A percentile compares a stretch with the other conserved stretches of the same genome.
Conservation (phyloP, 768 basidiomycete genomes). For the Lentinula edodes region DNA sequence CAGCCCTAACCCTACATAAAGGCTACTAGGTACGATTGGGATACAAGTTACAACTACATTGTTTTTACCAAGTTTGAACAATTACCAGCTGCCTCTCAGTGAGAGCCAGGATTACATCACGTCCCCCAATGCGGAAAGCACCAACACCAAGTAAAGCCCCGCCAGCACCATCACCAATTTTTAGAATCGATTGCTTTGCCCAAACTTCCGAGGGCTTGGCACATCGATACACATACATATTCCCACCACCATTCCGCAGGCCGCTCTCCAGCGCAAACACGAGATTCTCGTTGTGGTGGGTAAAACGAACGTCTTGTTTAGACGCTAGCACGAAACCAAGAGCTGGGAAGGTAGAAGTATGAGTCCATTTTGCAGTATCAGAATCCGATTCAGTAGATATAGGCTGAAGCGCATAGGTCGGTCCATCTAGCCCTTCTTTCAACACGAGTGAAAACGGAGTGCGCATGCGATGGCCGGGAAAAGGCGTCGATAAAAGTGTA, state of each 20-base stretch:
- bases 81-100: constrained; percentile 74
- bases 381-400: background rate
- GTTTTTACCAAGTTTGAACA: constrained; percentile 26
- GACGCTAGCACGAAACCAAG: constrained; percentile 92
- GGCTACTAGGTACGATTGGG: background rate
- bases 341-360: constrained; percentile 81
- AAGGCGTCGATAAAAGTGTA: constrained; percentile 61
- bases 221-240: constrained; percentile 81
- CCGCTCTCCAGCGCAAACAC: constrained; percentile 87
- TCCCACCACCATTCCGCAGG: constrained; percentile 59
- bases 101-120: constrained; percentile 55
- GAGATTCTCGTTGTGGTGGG: constrained; percentile 57
- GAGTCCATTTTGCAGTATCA: constrained; percentile 50
- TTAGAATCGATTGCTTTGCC: constrained; percentile 81
- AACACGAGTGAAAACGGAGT: constrained; percentile 42
- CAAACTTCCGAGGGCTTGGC: constrained; percentile 43
- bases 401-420: constrained; percentile 36
- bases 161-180: constrained; percentile 59
- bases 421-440: constrained; percentile 73
- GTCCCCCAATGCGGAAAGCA: constrained; percentile 29
- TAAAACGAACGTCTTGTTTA: constrained; percentile 86
- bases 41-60: background rate
- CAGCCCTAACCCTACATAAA: background rate
- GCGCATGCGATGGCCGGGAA: constrained; percentile 44
- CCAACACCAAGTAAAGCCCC: constrained; percentile 81